A percentile compares a stretch with the other conserved stretches of the same genome.
Evolutionary conservation across 2,329 filamentous ascomycete species (phyloP).

Genomic region (Exophiala sp.): DNA sequence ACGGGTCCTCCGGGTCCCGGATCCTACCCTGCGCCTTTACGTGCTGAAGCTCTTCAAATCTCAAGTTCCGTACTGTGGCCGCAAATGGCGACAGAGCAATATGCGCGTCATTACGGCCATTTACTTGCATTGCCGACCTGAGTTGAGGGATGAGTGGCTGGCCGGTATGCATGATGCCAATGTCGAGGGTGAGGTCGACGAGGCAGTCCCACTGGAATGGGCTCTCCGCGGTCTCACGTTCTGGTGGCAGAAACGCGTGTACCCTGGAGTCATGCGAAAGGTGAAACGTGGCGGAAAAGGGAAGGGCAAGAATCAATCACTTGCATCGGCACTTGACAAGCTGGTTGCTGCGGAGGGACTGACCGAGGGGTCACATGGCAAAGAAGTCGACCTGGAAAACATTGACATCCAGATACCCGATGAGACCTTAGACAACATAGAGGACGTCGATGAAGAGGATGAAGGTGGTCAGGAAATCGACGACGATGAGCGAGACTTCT

Average conservation of each 20-base stretch:
- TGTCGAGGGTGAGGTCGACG: conserved; percentile 89
- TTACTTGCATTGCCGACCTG: conserved; percentile 87
- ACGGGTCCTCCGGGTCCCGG: conserved; percentile 86
- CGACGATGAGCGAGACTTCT: conserved; percentile 75
- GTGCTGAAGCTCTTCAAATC: conserved; percentile 98
- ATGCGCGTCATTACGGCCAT: conserved; percentile 99
- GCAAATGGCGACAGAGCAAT: conserved; percentile 96
- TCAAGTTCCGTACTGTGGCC: conserved; percentile 94
- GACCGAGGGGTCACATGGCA: conserved; percentile 34
- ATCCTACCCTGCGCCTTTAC: conserved; percentile 82
- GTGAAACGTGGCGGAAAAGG: conserved; percentile 29
- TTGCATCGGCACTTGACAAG: neutral
- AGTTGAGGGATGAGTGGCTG: conserved; percentile 73
- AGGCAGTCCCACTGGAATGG: conserved; percentile 87
- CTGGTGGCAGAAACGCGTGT: conserved; percentile 85
- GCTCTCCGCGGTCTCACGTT: conserved; percentile 84
- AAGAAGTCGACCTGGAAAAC: conserved; percentile 7
- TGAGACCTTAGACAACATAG: neutral
- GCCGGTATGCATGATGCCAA: conserved; percentile 54
- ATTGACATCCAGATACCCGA: conserved; percentile 1
- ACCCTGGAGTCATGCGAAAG: conserved; percentile 71
- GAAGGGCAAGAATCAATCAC: neutral
- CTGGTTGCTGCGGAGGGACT: neutral
- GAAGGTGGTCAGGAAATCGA: conserved; percentile 53
- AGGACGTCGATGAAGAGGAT: conserved; percentile 24